A percentile compares a stretch with the other conserved stretches of the same genome.
These are phyloP conservation scores for Aotearoamyces nothofagi DNA, from an alignment of 2,329 filamentous ascomycete genomes.

Conservation along the genomic window DNA sequence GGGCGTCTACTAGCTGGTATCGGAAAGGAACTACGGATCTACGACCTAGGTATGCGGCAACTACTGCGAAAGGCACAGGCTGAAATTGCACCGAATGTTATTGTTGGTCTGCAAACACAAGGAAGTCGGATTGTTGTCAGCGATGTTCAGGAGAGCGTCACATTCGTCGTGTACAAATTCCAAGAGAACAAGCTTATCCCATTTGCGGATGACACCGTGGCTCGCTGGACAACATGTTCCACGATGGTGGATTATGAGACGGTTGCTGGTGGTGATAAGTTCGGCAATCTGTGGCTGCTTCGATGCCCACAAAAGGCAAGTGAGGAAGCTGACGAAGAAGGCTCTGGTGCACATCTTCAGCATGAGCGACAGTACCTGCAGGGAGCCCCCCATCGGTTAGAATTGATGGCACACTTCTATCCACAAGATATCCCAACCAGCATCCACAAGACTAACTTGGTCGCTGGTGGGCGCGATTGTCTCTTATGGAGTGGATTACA, in stretches of 20 bases:
- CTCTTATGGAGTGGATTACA: conserved; percentile 89
- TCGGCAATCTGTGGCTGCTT: conserved; percentile 89
- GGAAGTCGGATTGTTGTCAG: conserved; percentile 84
- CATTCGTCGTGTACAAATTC: conserved; percentile 85
- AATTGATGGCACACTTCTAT: conserved; percentile 78
- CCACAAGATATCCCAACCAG: conserved; percentile 85
- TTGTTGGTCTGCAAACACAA: conserved; percentile 78
- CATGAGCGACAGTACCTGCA: conserved; percentile 85
- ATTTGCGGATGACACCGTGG: conserved; percentile 79
- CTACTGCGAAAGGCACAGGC: conserved; percentile 84
- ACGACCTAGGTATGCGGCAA: conserved; percentile 86
- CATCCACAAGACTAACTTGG: conserved; percentile 75
- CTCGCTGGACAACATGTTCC: conserved; percentile 80
- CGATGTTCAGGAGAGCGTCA: conserved; percentile 84
- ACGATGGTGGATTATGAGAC: conserved; percentile 98
- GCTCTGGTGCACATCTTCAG: conserved; percentile 76
- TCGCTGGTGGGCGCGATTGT: conserved; percentile 83
- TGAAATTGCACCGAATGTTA: conserved; percentile 64
- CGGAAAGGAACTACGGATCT: conserved; percentile 68
- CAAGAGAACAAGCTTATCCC: conserved; percentile 84
- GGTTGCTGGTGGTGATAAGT: conserved; percentile 88
- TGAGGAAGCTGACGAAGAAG: conserved; percentile 82
- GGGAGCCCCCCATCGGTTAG: conserved; percentile 71
- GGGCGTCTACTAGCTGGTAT: conserved; percentile 78
- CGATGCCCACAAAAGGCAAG: conserved; percentile 77